A percentile compares a stretch with the other conserved stretches of the same genome.
Conservation (phyloP, 305 asterid species). For the Fraxinus dipetala region DNA sequence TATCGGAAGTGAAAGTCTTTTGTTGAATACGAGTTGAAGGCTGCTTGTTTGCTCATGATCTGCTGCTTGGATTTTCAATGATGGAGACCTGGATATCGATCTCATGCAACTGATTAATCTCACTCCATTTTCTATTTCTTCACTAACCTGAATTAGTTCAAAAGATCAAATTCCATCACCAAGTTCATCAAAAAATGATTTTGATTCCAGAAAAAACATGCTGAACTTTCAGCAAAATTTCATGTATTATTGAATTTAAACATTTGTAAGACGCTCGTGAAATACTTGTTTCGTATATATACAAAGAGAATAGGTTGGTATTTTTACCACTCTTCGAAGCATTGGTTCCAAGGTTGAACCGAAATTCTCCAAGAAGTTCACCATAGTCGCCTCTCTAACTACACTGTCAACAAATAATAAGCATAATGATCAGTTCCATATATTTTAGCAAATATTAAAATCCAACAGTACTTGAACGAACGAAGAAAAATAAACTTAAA, state of each 20-base stretch:
- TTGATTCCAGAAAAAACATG: background rate
- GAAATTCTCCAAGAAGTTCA: constrained; percentile 51
- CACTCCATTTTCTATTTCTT: constrained; percentile 58
- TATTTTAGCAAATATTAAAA: background rate
- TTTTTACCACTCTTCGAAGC: constrained; percentile 65
- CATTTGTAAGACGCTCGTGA: background rate
- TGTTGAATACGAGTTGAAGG: constrained; percentile 38
- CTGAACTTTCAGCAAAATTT: background rate
- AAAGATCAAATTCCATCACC: background rate
- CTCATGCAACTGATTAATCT: constrained; percentile 26
- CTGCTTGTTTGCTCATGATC: constrained; percentile 20
- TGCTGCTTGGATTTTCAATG: constrained; percentile 34
- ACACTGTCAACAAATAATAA: constrained; percentile 34
- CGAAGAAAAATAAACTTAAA: background rate
- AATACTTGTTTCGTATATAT: background rate
- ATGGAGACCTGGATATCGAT: constrained; percentile 35
- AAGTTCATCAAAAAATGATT: background rate
- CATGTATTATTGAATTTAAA: background rate
- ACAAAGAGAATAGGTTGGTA: background rate
- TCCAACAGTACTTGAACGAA: background rate
- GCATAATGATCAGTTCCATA: background rate
- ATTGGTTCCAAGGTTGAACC: constrained; percentile 61
- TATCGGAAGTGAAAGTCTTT: constrained; percentile 41
- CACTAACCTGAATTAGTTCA: constrained; percentile 42
- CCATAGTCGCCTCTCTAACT: constrained; percentile 47